Evolutionary conservation across 345 rosid genomes (phyloP).

Genomic region (Syzygium aqueum): DNA sequence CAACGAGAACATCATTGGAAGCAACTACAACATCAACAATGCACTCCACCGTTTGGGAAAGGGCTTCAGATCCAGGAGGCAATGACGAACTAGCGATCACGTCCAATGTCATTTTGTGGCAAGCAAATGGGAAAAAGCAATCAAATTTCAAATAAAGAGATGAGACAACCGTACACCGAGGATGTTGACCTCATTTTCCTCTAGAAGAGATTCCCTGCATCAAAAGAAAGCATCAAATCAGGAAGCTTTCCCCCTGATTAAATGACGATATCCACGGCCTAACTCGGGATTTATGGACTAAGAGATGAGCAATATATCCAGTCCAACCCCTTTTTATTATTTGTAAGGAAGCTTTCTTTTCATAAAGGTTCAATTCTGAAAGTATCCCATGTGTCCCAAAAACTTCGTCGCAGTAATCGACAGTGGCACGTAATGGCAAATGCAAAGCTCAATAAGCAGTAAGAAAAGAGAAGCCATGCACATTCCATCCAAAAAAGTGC

Average conservation of each 20-base stretch:
- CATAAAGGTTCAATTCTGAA: background rate
- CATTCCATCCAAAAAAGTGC: background rate
- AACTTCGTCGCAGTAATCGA: background rate
- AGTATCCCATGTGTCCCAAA: background rate
- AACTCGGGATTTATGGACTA: background rate
- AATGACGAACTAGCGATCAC: slow-evolving; percentile 15
- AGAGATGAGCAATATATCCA: background rate
- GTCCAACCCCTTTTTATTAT: background rate
- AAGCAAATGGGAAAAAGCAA: background rate
- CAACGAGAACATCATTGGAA: slow-evolving; percentile 33
- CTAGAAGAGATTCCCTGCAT: background rate
- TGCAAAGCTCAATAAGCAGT: background rate
- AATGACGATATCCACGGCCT: too few relatives aligned
- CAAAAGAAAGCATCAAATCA: background rate
- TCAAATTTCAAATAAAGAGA: background rate
- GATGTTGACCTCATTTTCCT: background rate
- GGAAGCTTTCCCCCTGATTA: background rate
- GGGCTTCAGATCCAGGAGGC: slow-evolving; percentile 28
- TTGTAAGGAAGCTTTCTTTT: background rate
- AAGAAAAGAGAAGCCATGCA: background rate
- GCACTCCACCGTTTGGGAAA: slow-evolving; percentile 33
- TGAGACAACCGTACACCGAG: background rate
- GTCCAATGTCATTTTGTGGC: slow-evolving; percentile 28
- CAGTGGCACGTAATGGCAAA: background rate
- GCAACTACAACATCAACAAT: slow-evolving; percentile 26